Evolutionary conservation across 192 early-diverging fungal genomes (phyloP).

Genomic region (Pecoramyces ruminantium): DNA sequence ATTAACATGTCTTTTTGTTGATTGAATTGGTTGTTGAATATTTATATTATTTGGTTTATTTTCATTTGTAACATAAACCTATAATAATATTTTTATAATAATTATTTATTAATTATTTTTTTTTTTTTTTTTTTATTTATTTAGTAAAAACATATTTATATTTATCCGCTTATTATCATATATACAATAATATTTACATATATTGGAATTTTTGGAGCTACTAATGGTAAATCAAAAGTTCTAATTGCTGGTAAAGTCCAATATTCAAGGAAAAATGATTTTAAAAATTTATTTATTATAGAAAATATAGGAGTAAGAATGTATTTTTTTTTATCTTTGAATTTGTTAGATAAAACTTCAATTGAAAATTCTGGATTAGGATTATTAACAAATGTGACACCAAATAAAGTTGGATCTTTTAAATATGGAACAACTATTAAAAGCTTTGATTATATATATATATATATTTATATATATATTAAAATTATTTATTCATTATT

Average conservation of each 20-base stretch:
- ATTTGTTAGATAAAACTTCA: not conserved
- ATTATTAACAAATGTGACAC: not conserved
- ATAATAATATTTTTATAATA: not conserved
- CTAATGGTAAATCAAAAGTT: not conserved
- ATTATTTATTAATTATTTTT: too few relatives aligned
- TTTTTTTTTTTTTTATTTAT: too few relatives aligned
- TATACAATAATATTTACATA: not conserved
- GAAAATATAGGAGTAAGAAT: not conserved
- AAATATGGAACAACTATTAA: not conserved
- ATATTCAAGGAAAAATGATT: not conserved
- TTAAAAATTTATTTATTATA: not conserved
- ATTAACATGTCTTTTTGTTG: not conserved
- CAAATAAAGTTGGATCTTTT: not conserved
- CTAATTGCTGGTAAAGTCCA: not conserved
- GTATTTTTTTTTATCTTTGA: not conserved
- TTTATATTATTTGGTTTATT: not conserved
- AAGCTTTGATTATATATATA: too few relatives aligned
- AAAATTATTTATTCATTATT: too few relatives aligned
- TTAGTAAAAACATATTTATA: too few relatives aligned
- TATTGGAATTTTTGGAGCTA: not conserved
- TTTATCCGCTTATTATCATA: too few relatives aligned
- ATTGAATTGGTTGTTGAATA: not conserved
- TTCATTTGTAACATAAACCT: not conserved
- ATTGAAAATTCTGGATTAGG: not conserved
- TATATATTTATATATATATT: too few relatives aligned